Base-by-base conservation (phyloP, 164 flowering plant species). In the Litsea cubeba region DNA sequence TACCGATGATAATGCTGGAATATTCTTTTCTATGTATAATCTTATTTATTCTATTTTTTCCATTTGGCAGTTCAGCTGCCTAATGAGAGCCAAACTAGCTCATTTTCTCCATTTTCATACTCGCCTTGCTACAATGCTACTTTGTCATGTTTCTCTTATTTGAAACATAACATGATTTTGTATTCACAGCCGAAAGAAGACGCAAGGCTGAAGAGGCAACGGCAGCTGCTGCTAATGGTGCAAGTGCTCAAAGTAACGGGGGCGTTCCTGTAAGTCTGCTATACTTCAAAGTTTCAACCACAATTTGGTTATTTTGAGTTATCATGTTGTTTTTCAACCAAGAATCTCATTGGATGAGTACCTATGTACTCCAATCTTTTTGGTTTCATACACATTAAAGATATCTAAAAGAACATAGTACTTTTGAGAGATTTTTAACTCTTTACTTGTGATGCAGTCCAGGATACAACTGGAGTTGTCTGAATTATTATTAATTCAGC, bases 181-280 rank as follows among this genome's bases (percentile, higher is more conserved):
- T 60, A 3, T 73, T 74, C 82, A 76, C 90, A 95, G 97, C 91
- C 85, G 98, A 95, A 79, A 91, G 79, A 76, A 93, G 88, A 78
- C 85, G 83, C n/a, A 89, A 84, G 64, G 83, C 80, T 68, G 96
- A 92, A 57, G 92, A 85, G 76, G 72, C 83, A 71, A 69, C 79
- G 28, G 72, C 86, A 77, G 76, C 81, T 72, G 68, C 75, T 65
- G 83, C 88, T 60, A 90, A 88, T 84, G 94, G 91, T 28, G 68
- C 85, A 62, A 75, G 70, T 74, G 80, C 84, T 76, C 87, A 87
- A 50, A 81, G 46, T 32, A 94, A 90, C 81, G 97, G 93, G 17
- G 87, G 79, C 25, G 75, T 89, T 72, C 54, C 88, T 75, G 98
- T 94, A 83, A 88, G 91, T 88, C 80, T 58, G 1, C 54, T 68